phyloP scores from a whole-genome alignment of 257 asterid species.

The Nicotiana sylvestris region DNA sequence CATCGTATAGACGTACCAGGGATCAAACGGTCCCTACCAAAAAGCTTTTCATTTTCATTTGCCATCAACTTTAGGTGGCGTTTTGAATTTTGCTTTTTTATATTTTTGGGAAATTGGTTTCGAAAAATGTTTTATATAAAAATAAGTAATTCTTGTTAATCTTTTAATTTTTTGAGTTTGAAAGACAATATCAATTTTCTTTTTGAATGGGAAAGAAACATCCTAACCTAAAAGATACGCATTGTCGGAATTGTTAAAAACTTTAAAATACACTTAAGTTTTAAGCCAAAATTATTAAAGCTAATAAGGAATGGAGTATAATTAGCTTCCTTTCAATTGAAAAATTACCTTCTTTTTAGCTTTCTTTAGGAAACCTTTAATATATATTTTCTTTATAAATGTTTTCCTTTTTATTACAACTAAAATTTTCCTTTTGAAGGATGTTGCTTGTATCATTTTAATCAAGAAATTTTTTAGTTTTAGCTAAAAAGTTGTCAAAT shows the following conservation, averaged over 20 bases:
- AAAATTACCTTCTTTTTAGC: background rate
- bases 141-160: too few species aligned
- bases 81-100: background rate
- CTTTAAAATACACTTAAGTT: background rate
- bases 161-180: too few species aligned
- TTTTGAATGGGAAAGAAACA: too few species aligned
- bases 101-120: background rate
- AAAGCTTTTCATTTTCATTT: too few species aligned
- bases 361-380: background rate
- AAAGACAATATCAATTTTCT: too few species aligned
- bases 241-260: background rate
- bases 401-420: background rate
- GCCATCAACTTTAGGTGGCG: background rate
- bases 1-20: accelerated
- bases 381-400: background rate
- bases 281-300: too few species aligned
- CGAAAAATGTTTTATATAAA: background rate
- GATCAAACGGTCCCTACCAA: too few species aligned
- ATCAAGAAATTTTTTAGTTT: too few species aligned
- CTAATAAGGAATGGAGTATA: too few species aligned
- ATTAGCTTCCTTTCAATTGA: too few species aligned
- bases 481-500: background rate
- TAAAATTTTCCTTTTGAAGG: background rate
- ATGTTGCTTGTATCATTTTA: background rate
- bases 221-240: background rate